phyloP scores from a whole-genome alignment of 2,329 filamentous ascomycete species.

The Scedosporium apiospermum region DNA sequence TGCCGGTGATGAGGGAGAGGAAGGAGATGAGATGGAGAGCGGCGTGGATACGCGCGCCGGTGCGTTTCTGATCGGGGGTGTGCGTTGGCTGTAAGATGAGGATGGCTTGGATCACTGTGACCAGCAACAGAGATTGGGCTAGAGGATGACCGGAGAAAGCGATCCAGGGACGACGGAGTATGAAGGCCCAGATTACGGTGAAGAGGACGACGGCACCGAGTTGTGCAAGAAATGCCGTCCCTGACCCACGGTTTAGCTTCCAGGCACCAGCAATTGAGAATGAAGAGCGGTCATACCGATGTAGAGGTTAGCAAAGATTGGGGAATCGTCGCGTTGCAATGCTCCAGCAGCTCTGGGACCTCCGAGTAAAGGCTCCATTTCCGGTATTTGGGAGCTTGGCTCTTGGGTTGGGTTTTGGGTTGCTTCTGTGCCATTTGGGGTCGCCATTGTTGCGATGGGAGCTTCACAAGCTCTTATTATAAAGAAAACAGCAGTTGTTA shows the following conservation, averaged over 20 bases:
- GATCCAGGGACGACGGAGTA: conserved; percentile 61
- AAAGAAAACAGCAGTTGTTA: not conserved
- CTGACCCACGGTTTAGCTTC: conserved; percentile 30
- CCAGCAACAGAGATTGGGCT: conserved; percentile 54
- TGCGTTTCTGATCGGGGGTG: conserved; percentile 61
- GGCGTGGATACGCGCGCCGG: conserved; percentile 54
- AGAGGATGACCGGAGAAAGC: conserved; percentile 88
- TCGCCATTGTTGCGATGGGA: conserved; percentile 44
- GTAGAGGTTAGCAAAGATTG: conserved; percentile 61
- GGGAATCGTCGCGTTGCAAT: conserved; percentile 54
- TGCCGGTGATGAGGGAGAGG: conserved; percentile 51
- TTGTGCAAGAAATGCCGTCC: conserved; percentile 74
- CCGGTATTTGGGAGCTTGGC: conserved; percentile 17
- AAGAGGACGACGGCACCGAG: conserved; percentile 66
- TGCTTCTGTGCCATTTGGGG: conserved; percentile 57
- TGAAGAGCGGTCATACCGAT: conserved; percentile 46
- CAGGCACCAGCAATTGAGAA: not conserved
- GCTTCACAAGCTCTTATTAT: not conserved
- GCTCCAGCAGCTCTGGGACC: conserved; percentile 55
- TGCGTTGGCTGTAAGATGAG: conserved; percentile 83
- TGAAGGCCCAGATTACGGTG: conserved; percentile 65
- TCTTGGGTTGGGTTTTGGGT: conserved; percentile 21
- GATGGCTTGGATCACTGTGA: conserved; percentile 69
- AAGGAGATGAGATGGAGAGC: conserved; percentile 58
- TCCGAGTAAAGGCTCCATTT: conserved; percentile 36